Percentiles rank a stretch among this genome's conserved stretches.
Conservation (phyloP, 1,139 yeast species). For the Saccharomyces pastorianus region DNA sequence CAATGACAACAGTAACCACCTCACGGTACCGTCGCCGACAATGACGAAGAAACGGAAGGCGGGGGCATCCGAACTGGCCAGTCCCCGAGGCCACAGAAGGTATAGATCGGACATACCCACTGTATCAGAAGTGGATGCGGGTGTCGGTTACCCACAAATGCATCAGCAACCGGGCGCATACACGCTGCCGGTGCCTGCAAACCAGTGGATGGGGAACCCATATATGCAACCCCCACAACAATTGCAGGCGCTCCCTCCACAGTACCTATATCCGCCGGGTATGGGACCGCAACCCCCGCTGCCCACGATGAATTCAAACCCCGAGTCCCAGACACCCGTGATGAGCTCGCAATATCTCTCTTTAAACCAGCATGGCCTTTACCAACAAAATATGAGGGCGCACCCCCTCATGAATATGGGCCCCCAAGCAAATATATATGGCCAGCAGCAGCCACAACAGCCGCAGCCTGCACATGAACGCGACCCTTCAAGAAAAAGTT, state of each 20-base stretch:
- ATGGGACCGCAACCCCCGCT: background rate
- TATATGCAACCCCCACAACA: slow-evolving; percentile 11
- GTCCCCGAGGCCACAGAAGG: slow-evolving; percentile 14
- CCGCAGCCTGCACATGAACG: background rate
- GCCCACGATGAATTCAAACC: background rate
- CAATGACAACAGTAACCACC: background rate
- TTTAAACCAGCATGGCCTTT: background rate
- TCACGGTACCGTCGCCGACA: background rate
- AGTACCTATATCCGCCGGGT: background rate
- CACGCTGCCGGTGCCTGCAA: slow-evolving; percentile 6
- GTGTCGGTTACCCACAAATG: background rate
- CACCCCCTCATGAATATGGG: slow-evolving; percentile 1
- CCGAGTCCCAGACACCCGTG: background rate
- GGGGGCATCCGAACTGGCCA: slow-evolving; percentile 9
- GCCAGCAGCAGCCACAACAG: slow-evolving; percentile 1
- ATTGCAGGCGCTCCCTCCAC: slow-evolving; percentile 2
- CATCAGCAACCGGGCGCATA: slow-evolving; percentile 1
- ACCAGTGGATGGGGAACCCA: background rate
- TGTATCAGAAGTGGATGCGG: slow-evolving; percentile 4
- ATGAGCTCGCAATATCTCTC: background rate
- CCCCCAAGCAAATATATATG: slow-evolving; percentile 1
- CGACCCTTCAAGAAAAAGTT: background rate
- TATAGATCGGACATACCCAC: slow-evolving; percentile 13
- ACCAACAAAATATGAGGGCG: background rate
- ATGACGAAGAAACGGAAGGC: background rate